Evolutionary conservation across 768 basidiomycete genomes (phyloP).

Genomic region (Boletus vermiculosoides): DNA sequence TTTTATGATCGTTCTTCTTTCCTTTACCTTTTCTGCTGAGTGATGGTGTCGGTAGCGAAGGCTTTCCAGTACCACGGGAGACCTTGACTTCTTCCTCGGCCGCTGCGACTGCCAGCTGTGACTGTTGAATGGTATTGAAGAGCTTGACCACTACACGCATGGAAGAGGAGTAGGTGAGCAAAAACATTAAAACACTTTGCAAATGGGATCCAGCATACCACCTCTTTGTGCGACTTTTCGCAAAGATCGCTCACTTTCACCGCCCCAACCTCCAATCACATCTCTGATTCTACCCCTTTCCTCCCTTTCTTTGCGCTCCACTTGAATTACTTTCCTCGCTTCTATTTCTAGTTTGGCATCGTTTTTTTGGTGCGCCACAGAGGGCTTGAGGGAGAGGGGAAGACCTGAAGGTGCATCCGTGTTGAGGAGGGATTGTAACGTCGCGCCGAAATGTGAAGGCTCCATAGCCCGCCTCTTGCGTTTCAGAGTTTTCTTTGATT

Average conservation of each 20-base stretch:
- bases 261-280: conserved; percentile 88
- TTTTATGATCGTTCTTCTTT: conserved; percentile 53
- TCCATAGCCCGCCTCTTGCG: conserved; percentile 81
- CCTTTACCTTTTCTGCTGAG: conserved; percentile 47
- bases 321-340: conserved; percentile 68
- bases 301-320: conserved; percentile 72
- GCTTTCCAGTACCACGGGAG: conserved; percentile 68
- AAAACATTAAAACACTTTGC: not conserved
- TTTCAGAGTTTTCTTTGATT: conserved; percentile 79
- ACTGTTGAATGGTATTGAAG: conserved; percentile 84
- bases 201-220: conserved; percentile 43
- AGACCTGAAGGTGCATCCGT: conserved; percentile 68
- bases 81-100: conserved; percentile 59
- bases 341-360: conserved; percentile 73
- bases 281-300: conserved; percentile 65
- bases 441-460: conserved; percentile 69
- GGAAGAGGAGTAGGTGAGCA: not conserved
- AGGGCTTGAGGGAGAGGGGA: conserved; percentile 79
- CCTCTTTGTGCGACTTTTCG: conserved; percentile 85
- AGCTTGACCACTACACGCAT: conserved; percentile 65
- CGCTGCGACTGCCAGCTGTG: conserved; percentile 56
- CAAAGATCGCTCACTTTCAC: conserved; percentile 70
- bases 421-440: conserved; percentile 67
- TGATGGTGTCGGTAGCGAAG: conserved; percentile 65
- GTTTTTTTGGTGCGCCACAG: conserved; percentile 62